Base-by-base conservation (phyloP, 306 rosid genomes). In the Urtica urens region DNA sequence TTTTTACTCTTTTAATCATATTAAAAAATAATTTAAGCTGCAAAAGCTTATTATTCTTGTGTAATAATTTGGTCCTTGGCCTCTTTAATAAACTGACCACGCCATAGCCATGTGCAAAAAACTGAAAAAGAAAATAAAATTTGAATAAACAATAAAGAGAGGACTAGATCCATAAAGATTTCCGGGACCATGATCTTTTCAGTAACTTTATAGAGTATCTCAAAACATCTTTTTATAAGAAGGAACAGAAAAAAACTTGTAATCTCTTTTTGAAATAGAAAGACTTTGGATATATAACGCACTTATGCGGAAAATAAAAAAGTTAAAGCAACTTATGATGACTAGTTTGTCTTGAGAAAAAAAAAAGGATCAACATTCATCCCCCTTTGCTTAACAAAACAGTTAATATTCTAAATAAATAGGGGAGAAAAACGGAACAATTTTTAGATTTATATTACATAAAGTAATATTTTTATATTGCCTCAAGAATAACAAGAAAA, bases 171-270 rank as follows among this genome's bases (percentile, higher is more conserved):
- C 52, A 47, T 47, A 47, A 47, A 26, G 12, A 35, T 1, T 24
- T 47, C n/a, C 14, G 26, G 17, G 31, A 25, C 52, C 52, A 47
- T 25, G 34, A 47, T 2, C 51, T 46, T 47, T 47, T 27, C 10
- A 23, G 11, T 18, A 47, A 14, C 31, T 47, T 26, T 10, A 23
- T 47, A 41, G 22, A 38, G 17, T 1, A 21, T 43, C 7, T 8
- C 26, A 20, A 3, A 9, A 20, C 23, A 13, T 21, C 13, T 47
- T n/a, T 47, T 5, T 25, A 10, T 47, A 47, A 47, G 17, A 23
- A 25, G 23, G 1, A 21, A 22, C 8, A 43, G 42, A 38, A 38
- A 20, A 2, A 22, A 21, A 21, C 13, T 7, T 6, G 7, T 5
- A 41, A 5, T 6, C n/a, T 16, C 40, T 35, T 35, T 35, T 35